Conservation (phyloP, 2,329 filamentous ascomycete species). For the Madurella mycetomatis region DNA sequence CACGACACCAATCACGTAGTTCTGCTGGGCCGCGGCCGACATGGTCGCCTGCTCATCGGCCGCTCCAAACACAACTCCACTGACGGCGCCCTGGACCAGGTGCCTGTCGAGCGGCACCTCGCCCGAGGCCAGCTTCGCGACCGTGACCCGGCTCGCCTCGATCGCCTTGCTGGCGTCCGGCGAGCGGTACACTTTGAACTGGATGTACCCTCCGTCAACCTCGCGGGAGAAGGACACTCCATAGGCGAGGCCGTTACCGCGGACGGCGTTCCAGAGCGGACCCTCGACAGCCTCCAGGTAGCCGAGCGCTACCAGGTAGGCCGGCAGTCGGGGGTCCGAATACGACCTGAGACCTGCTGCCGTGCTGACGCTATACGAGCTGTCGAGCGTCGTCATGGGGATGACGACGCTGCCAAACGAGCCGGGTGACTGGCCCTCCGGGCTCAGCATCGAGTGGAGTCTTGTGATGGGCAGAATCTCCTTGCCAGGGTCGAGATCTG, state of each 20-base stretch:
- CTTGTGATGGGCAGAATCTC: conserved; percentile 67
- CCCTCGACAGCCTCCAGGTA: conserved; percentile 94
- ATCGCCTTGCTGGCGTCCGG: conserved; percentile 88
- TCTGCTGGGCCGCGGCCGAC: conserved; percentile 73
- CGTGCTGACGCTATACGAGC: conserved; percentile 77
- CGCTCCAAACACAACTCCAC: conserved; percentile 77
- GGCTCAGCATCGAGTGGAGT: conserved; percentile 66
- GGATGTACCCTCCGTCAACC: conserved; percentile 72
- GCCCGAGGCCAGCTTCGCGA: conserved; percentile 70
- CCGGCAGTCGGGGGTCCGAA: conserved; percentile 71
- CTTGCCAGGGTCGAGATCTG: conserved; percentile 44
- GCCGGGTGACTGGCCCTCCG: conserved; percentile 70
- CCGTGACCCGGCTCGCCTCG: conserved; percentile 66
- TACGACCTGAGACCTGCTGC: conserved; percentile 70
- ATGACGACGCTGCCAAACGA: conserved; percentile 71
- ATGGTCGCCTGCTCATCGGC: conserved; percentile 88
- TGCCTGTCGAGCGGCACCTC: conserved; percentile 69
- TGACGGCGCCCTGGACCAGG: conserved; percentile 85
- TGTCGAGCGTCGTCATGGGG: conserved; percentile 89
- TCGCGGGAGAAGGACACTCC: conserved; percentile 75
- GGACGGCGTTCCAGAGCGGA: conserved; percentile 88
- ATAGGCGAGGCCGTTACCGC: conserved; percentile 90
- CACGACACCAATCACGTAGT: conserved; percentile 78
- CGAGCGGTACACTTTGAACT: conserved; percentile 84
- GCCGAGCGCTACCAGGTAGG: conserved; percentile 79